Percentiles rank a stretch among this genome's conserved stretches.
Evolutionary conservation across 169 alveolate species (phyloP).

Genomic region (Eimeria necatrix): DNA sequence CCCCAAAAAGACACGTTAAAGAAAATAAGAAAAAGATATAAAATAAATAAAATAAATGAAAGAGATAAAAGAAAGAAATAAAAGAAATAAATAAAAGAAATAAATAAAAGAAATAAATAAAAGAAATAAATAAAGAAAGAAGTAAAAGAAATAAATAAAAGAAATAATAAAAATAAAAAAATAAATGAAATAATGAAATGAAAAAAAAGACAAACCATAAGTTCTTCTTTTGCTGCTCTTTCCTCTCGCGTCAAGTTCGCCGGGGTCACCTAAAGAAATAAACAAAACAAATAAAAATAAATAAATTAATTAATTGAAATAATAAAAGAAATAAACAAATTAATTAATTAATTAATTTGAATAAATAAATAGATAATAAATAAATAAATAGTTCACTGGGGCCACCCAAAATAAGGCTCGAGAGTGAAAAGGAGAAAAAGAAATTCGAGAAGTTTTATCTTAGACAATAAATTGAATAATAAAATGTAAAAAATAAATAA

Average conservation of each 20-base stretch:
- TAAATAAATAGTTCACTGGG: too few relatives aligned
- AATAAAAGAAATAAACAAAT: neutral
- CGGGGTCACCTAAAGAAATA: constrained; percentile 18
- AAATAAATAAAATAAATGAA: neutral
- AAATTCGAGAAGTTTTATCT: too few relatives aligned
- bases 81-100: too few relatives aligned
- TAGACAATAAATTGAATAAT: too few relatives aligned
- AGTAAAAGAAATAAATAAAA: neutral
- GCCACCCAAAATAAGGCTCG: too few relatives aligned
- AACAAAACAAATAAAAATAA: neutral
- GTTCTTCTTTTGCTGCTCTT: constrained; percentile 55
- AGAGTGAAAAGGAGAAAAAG: too few relatives aligned
- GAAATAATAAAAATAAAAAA: neutral
- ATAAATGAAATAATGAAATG: neutral
- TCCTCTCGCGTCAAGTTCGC: constrained; percentile 75
- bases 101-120: too few relatives aligned
- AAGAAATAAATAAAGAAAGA: neutral
- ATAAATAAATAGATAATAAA: neutral
- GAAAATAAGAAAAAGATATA: neutral
- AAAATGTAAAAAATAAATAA: too few relatives aligned
- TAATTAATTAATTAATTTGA: neutral
- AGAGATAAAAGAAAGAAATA: neutral
- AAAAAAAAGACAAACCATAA: constrained; percentile 32
- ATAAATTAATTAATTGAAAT: neutral
- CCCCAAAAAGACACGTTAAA: too few relatives aligned